These are phyloP conservation scores for Phytophthora parvispora DNA, from an alignment of 352 stramenopile species.

Conservation along the genomic window DNA sequence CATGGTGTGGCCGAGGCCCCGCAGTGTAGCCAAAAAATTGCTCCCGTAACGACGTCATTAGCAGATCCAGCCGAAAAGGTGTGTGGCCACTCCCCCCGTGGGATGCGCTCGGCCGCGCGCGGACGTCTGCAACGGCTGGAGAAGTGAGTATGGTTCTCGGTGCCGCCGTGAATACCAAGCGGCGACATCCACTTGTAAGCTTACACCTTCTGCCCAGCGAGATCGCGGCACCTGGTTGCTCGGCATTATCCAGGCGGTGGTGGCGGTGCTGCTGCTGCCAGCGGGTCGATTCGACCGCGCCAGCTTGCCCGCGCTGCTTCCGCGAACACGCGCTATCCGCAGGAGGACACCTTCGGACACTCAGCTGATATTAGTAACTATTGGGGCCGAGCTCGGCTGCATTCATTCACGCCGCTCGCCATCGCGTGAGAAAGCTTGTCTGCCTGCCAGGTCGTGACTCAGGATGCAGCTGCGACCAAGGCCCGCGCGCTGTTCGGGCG, in stretches of 20 bases:
- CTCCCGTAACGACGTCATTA: background rate
- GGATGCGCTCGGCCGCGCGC: background rate
- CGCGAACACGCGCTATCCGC: background rate
- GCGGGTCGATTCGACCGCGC: too few relatives aligned
- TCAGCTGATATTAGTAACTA: background rate
- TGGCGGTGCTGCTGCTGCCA: too few relatives aligned
- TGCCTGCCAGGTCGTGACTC: too few relatives aligned
- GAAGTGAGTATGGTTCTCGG: background rate
- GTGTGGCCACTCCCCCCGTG: background rate
- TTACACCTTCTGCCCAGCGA: too few relatives aligned
- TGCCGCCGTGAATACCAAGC: background rate
- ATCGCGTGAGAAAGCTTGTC: background rate
- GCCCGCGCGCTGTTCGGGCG: too few relatives aligned
- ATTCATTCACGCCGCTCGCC: too few relatives aligned
- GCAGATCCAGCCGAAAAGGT: background rate
- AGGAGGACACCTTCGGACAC: background rate
- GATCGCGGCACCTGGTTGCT: too few relatives aligned
- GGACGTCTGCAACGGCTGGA: background rate
- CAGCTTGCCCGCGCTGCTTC: background rate
- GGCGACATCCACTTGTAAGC: too few relatives aligned
- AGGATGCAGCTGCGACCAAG: background rate
- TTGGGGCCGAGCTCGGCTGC: too few relatives aligned
- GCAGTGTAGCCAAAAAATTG: background rate
- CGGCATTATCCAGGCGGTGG: too few relatives aligned
- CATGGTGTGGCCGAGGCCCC: background rate